These are phyloP conservation scores for Aspergillus carbonarius DNA, from an alignment of 2,329 filamentous ascomycete species.

Conservation along the genomic window DNA sequence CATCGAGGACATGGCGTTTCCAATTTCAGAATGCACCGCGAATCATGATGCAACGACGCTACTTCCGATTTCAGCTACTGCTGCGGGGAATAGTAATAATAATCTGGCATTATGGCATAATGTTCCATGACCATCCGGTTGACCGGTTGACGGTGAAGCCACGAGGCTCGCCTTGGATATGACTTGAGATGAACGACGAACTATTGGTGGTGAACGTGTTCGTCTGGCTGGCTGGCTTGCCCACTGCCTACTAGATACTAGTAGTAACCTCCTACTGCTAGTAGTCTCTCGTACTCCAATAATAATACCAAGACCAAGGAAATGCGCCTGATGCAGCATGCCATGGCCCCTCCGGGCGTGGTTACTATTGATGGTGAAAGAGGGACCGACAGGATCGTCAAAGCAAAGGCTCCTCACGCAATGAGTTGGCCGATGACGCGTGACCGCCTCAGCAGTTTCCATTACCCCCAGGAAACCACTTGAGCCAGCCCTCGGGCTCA, in stretches of 20 bases:
- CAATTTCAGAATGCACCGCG: not conserved
- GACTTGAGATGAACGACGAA: not conserved
- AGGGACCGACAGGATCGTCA: not conserved
- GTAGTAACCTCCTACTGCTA: too few relatives aligned
- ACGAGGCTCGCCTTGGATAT: not conserved
- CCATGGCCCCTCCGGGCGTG: not conserved
- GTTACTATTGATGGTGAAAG: not conserved
- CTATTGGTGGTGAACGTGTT: not conserved
- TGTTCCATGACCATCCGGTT: not conserved
- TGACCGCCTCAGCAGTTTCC: conserved; percentile 23
- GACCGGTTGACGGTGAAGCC: not conserved
- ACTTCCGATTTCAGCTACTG: not conserved
- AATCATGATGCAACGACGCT: not conserved
- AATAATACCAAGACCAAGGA: not conserved
- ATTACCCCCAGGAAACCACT: conserved; percentile 32
- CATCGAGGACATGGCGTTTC: not conserved
- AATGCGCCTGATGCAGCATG: not conserved
- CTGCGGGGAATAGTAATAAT: not conserved
- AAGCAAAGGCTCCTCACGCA: not conserved
- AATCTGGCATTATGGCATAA: not conserved
- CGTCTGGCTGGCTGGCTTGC: not conserved
- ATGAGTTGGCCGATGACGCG: conserved; percentile 3
- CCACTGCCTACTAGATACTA: too few relatives aligned
- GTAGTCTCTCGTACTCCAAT: too few relatives aligned
- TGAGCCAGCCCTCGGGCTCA: conserved; percentile 8